phyloP scores from a whole-genome alignment of 2,329 filamentous ascomycete genomes.

The Penicillium sp. region DNA sequence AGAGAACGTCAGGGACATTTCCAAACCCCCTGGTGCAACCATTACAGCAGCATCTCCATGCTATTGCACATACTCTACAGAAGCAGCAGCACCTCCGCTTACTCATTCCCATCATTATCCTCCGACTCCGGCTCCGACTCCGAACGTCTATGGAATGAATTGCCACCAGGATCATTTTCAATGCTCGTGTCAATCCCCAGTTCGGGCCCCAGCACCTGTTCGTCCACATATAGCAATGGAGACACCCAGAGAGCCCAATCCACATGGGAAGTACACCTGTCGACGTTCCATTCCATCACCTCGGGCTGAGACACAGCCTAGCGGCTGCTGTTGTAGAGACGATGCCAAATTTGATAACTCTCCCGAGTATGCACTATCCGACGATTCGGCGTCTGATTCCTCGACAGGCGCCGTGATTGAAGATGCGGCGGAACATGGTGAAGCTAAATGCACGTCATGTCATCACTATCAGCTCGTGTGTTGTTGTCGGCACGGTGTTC shows the following conservation, averaged over 20 bases:
- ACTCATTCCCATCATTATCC: neutral
- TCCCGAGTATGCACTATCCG: neutral
- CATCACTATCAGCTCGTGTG: neutral
- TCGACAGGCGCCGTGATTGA: neutral
- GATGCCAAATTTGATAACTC: slow-evolving; percentile 1
- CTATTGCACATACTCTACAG: neutral
- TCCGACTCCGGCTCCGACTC: neutral
- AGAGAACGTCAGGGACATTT: neutral
- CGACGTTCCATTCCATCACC: neutral
- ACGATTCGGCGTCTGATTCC: neutral
- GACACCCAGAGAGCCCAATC: neutral
- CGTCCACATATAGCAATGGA: neutral
- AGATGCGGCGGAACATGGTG: neutral
- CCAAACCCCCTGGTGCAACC: neutral
- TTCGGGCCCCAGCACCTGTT: neutral
- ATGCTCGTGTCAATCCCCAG: neutral
- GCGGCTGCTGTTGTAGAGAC: neutral
- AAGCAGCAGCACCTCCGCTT: neutral
- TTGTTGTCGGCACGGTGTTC: neutral
- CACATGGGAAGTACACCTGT: neutral
- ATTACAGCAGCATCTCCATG: neutral
- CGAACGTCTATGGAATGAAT: neutral
- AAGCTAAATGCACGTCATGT: neutral
- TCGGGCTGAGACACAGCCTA: neutral
- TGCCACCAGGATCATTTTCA: neutral